Conservation (phyloP, 2,329 filamentous ascomycete species). For the Trichophyton benhamiae region DNA sequence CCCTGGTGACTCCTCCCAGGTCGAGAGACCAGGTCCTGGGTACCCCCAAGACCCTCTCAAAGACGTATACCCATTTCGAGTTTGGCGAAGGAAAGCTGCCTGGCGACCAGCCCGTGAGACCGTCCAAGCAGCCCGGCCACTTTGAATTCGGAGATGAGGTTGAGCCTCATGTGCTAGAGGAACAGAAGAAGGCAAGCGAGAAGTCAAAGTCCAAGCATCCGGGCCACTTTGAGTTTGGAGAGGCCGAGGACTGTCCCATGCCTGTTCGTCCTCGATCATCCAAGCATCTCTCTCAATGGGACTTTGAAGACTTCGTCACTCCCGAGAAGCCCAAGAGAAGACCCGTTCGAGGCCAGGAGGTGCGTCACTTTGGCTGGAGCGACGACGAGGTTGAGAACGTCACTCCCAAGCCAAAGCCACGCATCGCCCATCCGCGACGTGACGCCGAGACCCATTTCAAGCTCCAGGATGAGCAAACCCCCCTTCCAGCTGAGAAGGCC, state of each 20-base stretch:
- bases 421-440: conserved; percentile 56
- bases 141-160: conserved; percentile 10
- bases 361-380: conserved; percentile 64
- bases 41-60: conserved; percentile 54
- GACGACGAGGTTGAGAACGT: conserved; percentile 45
- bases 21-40: conserved; percentile 37
- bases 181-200: neutral
- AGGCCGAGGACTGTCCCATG: conserved; percentile 1
- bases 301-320: conserved; percentile 76
- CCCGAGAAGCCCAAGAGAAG: conserved; percentile 62
- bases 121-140: conserved; percentile 1
- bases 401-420: conserved; percentile 39
- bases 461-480: conserved; percentile 60
- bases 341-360: conserved; percentile 49
- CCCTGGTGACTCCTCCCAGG: conserved; percentile 21
- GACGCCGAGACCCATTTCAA: conserved; percentile 77
- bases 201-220: conserved; percentile 49
- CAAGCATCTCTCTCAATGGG: conserved; percentile 60
- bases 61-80: conserved; percentile 77
- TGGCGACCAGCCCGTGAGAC: neutral
- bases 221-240: conserved; percentile 42
- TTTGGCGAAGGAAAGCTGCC: conserved; percentile 43
- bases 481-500: conserved; percentile 37
- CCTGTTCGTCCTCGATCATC: conserved; percentile 9
- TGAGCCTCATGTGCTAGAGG: neutral